Evolutionary conservation across 345 rosid species (phyloP).

Genomic region (Noccaea bulbosa): DNA sequence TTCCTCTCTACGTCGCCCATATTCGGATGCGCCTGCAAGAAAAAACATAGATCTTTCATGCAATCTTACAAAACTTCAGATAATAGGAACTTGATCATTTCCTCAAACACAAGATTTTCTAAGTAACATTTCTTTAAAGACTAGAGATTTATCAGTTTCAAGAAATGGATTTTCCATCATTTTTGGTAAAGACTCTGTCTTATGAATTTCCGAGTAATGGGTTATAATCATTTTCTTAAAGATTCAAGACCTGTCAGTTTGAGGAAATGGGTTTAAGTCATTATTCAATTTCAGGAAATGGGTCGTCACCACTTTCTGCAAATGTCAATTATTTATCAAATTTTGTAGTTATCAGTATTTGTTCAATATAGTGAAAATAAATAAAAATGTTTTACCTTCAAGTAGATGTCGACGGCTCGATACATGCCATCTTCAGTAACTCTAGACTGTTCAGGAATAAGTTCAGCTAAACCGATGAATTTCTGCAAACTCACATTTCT

Average conservation of each 20-base stretch:
- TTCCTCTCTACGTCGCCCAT: slow-evolving; percentile 88
- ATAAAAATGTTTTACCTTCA: slow-evolving; percentile 59
- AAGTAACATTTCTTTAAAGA: neutral
- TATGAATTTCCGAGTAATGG: neutral
- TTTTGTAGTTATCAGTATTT: neutral
- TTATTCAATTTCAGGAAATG: neutral
- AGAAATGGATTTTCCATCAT: too few relatives aligned
- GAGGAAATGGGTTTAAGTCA: neutral
- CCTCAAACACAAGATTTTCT: neutral
- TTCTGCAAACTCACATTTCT: slow-evolving; percentile 61
- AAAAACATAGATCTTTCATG: neutral
- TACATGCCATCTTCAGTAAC: slow-evolving; percentile 89
- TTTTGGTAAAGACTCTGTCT: too few relatives aligned
- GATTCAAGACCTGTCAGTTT: neutral
- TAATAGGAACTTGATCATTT: neutral
- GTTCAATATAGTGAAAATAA: neutral
- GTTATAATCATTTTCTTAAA: neutral
- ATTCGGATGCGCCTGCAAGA: slow-evolving; percentile 77
- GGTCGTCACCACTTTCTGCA: neutral
- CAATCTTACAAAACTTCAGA: neutral
- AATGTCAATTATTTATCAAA: neutral
- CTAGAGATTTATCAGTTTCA: neutral
- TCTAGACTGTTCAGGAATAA: slow-evolving; percentile 80
- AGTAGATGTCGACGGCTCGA: slow-evolving; percentile 85
- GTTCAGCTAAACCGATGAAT: slow-evolving; percentile 72